Evolutionary conservation across 2,329 filamentous ascomycete genomes (phyloP), one percentile per base, ranked within the genome.

Genomic region (Fusarium sp.): DNA sequence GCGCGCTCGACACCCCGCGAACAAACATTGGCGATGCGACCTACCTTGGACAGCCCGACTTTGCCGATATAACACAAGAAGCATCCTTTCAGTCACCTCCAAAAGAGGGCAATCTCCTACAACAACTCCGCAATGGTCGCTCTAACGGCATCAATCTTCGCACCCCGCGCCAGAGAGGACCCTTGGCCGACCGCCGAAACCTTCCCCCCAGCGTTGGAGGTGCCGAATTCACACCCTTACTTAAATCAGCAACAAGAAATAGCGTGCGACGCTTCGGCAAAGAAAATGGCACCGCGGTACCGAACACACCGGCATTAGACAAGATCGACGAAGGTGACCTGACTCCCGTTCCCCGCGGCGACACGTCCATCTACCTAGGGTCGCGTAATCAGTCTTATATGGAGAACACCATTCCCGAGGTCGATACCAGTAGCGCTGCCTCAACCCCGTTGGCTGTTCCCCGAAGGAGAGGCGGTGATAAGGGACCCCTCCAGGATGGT

Each of bases 151-250:
- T 88, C 76, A 91, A 83, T 79, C 83, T 94, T 72, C 88, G 89
- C 78, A 97, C 96, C 59, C 96, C 96, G 37, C 91, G 92, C 71
- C 88, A 89, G 35, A 75, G 93, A 72, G 89, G 91, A 23, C 90
- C 92, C 25, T 88, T 97, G 46, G 88, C 89, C 69, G 90, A 93
- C 81, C 88, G 91, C 75, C 90, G 90, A 77, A 96, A 94, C 77
- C 86, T 94, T 28, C 92, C 92, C 28, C 86, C 87, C 42, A 88
- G 88, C 72, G 83, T 91, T 46, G 89, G 86, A 49, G 90, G 89
- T 60, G 92, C 91, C 76, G 97, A 99, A 79, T 99, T 99, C 81
- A 99, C 96, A 1, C 96, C 97, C 1, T 86, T 99, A 75, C 90
- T 99, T 80, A 97, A 97, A 82, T 94, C 86, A 30, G 91, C 88